Percentiles rank a stretch among this genome's conserved stretches.
Conservation (phyloP, 2,329 filamentous ascomycete genomes). For the Aspergillus brasiliensis region DNA sequence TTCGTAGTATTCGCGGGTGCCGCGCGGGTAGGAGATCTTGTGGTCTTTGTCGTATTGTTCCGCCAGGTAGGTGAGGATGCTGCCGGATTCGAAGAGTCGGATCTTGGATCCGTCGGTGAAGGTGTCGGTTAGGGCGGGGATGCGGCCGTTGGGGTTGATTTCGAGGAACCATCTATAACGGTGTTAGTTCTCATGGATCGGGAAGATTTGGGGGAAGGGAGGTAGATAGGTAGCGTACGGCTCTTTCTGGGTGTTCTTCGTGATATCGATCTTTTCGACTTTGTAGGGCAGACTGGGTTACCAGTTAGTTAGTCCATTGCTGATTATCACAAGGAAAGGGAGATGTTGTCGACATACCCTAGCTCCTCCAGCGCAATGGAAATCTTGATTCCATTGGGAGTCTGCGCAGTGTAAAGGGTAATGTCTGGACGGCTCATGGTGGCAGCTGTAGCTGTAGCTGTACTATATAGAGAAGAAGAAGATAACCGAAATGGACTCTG, state of each 20-base stretch:
- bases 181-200: background rate
- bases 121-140: slow-evolving; percentile 82
- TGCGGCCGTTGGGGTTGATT: slow-evolving; percentile 92
- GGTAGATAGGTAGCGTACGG: slow-evolving; percentile 35
- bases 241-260: slow-evolving; percentile 77
- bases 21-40: slow-evolving; percentile 77
- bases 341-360: slow-evolving; percentile 44
- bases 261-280: slow-evolving; percentile 69
- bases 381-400: slow-evolving; percentile 88
- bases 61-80: slow-evolving; percentile 81
- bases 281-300: slow-evolving; percentile 69
- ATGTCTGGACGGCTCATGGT: slow-evolving; percentile 59
- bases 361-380: slow-evolving; percentile 86
- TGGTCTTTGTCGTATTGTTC: slow-evolving; percentile 79
- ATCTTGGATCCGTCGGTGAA: slow-evolving; percentile 73
- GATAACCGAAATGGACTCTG: background rate
- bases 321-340: background rate
- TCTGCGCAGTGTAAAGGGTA: slow-evolving; percentile 77
- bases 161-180: slow-evolving; percentile 71
- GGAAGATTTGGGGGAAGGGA: too few species aligned
- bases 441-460: slow-evolving; percentile 8
- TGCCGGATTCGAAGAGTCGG: slow-evolving; percentile 78
- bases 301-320: slow-evolving; percentile 20
- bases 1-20: slow-evolving; percentile 74
- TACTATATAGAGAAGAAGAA: too few species aligned